A percentile compares a stretch with the other conserved stretches of the same genome.
These are phyloP conservation scores for Pestalotiopsis sp. DNA, from an alignment of 2,329 filamentous ascomycete genomes.

Conservation along the genomic window DNA sequence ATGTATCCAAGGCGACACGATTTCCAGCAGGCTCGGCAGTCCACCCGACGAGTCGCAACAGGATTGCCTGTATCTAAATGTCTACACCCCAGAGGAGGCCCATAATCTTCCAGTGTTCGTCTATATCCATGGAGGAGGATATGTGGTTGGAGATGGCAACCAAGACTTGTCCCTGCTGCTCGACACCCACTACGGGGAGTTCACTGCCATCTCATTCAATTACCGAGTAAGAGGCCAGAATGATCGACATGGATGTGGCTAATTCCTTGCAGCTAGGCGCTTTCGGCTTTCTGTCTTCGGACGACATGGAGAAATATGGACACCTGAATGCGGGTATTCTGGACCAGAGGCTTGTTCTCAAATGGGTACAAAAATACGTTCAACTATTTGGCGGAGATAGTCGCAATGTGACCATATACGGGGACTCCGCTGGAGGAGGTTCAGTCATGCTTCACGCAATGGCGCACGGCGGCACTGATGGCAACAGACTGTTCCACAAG, in stretches of 20 bases:
- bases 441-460: constrained; percentile 49
- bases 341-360: constrained; percentile 42
- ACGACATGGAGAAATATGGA: not conserved
- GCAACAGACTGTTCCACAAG: constrained; percentile 48
- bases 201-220: not conserved
- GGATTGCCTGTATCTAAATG: constrained; percentile 51
- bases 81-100: constrained; percentile 40
- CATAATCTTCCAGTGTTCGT: constrained; percentile 45
- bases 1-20: not conserved
- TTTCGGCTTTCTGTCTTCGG: constrained; percentile 5
- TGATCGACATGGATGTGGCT: not conserved
- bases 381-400: constrained; percentile 55
- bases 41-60: constrained; percentile 35
- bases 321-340: not conserved
- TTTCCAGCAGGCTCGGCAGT: too few species aligned
- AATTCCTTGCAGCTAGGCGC: not conserved
- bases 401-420: constrained; percentile 53
- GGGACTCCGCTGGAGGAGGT: constrained; percentile 57
- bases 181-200: not conserved
- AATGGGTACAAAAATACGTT: constrained; percentile 57
- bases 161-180: not conserved
- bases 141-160: not conserved
- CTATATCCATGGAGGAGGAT: constrained; percentile 40
- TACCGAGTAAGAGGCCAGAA: not conserved
- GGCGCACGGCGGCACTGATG: constrained; percentile 45